Evolutionary conservation across 495 filamentous ascomycete species (phyloP).

Genomic region (Podospora australis): DNA sequence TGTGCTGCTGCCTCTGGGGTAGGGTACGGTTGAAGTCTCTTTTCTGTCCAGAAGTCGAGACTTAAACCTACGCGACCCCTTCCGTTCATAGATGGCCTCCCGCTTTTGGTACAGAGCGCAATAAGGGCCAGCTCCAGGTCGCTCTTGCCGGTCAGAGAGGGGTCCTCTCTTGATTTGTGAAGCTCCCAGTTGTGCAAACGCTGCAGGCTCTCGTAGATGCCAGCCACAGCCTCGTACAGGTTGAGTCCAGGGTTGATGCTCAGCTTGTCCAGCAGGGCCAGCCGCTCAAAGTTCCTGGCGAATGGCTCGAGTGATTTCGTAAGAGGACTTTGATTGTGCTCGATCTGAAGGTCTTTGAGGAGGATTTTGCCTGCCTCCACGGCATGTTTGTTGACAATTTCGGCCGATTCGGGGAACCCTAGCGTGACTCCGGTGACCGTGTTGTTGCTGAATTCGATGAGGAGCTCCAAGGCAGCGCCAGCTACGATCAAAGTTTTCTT

Average conservation of each 20-base stretch:
- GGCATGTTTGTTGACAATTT: slow-evolving; percentile 44
- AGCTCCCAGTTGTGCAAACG: slow-evolving; percentile 62
- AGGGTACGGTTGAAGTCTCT: slow-evolving; percentile 41
- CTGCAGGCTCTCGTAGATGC: slow-evolving; percentile 61
- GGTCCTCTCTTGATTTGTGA: slow-evolving; percentile 51
- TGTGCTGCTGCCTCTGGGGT: slow-evolving; percentile 19
- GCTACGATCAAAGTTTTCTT: slow-evolving; percentile 62
- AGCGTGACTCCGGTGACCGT: slow-evolving; percentile 43
- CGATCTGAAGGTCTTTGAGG: slow-evolving; percentile 45
- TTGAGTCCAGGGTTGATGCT: slow-evolving; percentile 67
- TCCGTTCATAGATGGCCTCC: slow-evolving; percentile 72
- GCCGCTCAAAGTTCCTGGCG: slow-evolving; percentile 69
- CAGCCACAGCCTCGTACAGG: slow-evolving; percentile 82
- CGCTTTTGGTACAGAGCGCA: slow-evolving; percentile 62
- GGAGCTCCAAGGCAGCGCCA: slow-evolving; percentile 53
- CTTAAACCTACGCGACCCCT: slow-evolving; percentile 65
- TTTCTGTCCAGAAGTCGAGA: slow-evolving; percentile 80
- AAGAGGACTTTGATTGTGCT: slow-evolving; percentile 39
- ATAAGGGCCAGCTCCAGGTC: slow-evolving; percentile 46
- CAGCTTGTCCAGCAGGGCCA: slow-evolving; percentile 73
- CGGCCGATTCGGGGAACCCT: slow-evolving; percentile 39
- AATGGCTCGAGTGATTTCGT: slow-evolving; percentile 64
- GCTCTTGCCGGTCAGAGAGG: slow-evolving; percentile 35
- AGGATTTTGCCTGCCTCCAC: slow-evolving; percentile 48
- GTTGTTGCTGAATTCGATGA: slow-evolving; percentile 46